Evolutionary conservation across 2,329 filamentous ascomycete genomes (phyloP).

Genomic region (Neofusicoccum laricinum): DNA sequence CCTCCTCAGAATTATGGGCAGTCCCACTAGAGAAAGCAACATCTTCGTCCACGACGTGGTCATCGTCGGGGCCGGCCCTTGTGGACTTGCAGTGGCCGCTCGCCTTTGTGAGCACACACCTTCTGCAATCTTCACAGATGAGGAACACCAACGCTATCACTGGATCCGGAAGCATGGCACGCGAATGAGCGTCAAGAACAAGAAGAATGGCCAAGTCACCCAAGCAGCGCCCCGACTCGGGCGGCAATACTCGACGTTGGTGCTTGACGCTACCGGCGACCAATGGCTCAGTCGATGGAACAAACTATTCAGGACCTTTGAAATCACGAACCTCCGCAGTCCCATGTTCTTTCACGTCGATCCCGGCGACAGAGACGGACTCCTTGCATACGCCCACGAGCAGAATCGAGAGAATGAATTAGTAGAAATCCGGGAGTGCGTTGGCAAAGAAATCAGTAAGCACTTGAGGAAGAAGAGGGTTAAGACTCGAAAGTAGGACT

Average conservation of each 20-base stretch:
- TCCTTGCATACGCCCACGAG: conserved; percentile 67
- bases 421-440: conserved; percentile 68
- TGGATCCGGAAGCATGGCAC: conserved; percentile 68
- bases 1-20: background rate
- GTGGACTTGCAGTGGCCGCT: conserved; percentile 70
- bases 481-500: conserved; percentile 39
- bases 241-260: conserved; percentile 49
- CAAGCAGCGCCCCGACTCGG: conserved; percentile 23
- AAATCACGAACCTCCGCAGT: conserved; percentile 70
- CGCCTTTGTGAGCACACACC: conserved; percentile 70
- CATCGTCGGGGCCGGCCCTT: conserved; percentile 72
- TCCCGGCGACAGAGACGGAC: conserved; percentile 68
- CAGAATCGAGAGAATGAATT: conserved; percentile 61
- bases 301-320: conserved; percentile 63
- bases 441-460: conserved; percentile 78
- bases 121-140: conserved; percentile 77
- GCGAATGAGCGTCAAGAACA: conserved; percentile 57
- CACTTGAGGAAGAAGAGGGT: conserved; percentile 67
- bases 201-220: conserved; percentile 39
- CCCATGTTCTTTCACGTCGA: conserved; percentile 84
- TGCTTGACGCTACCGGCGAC: conserved; percentile 64
- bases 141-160: conserved; percentile 77
- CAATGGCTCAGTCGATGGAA: conserved; percentile 72
- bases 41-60: conserved; percentile 59
- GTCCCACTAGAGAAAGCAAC: background rate